phyloP scores from a whole-genome alignment of 1,284 basidiomycete genomes.

The Leccinum pallidistipes region DNA sequence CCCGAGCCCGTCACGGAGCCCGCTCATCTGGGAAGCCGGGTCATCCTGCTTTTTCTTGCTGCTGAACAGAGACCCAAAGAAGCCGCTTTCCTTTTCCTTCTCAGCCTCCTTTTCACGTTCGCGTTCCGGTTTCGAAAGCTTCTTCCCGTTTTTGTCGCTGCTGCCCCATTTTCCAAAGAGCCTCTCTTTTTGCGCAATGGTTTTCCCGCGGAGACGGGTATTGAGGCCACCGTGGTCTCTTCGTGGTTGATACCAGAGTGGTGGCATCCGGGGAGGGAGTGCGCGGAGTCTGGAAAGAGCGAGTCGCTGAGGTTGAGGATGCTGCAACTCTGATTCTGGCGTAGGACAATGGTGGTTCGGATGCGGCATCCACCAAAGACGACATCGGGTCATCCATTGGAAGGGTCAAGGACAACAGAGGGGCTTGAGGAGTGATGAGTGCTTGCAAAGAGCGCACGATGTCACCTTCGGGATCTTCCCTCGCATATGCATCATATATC shows the following conservation, averaged over 20 bases:
- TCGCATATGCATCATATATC: slow-evolving; percentile 83
- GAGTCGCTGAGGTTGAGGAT: slow-evolving; percentile 49
- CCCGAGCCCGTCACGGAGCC: slow-evolving; percentile 58
- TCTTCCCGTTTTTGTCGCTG: slow-evolving; percentile 58
- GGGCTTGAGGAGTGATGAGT: slow-evolving; percentile 28
- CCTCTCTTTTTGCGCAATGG: slow-evolving; percentile 55
- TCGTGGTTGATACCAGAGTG: slow-evolving; percentile 32
- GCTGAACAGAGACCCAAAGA: slow-evolving; percentile 88
- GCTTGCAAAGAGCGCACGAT: slow-evolving; percentile 36
- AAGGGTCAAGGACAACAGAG: slow-evolving; percentile 32
- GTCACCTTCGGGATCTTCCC: slow-evolving; percentile 53
- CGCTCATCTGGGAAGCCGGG: slow-evolving; percentile 47
- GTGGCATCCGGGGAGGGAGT: slow-evolving; percentile 44
- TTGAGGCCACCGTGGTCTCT: slow-evolving; percentile 26
- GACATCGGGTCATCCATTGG: slow-evolving; percentile 32
- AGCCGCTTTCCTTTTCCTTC: slow-evolving; percentile 67
- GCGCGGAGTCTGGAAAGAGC: slow-evolving; percentile 41
- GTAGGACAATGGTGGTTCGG: slow-evolving; percentile 20
- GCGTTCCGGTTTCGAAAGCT: slow-evolving; percentile 48
- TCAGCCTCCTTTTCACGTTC: slow-evolving; percentile 53
- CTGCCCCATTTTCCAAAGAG: slow-evolving; percentile 73
- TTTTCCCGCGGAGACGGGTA: slow-evolving; percentile 30
- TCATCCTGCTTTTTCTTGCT: slow-evolving; percentile 81
- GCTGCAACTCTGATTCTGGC: slow-evolving; percentile 52
- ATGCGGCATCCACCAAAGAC: slow-evolving; percentile 37